Evolutionary conservation across 129 eudicot genomes (phyloP), one percentile per base, ranked within the genome.

Genomic region (Flaveria sonorensis): DNA sequence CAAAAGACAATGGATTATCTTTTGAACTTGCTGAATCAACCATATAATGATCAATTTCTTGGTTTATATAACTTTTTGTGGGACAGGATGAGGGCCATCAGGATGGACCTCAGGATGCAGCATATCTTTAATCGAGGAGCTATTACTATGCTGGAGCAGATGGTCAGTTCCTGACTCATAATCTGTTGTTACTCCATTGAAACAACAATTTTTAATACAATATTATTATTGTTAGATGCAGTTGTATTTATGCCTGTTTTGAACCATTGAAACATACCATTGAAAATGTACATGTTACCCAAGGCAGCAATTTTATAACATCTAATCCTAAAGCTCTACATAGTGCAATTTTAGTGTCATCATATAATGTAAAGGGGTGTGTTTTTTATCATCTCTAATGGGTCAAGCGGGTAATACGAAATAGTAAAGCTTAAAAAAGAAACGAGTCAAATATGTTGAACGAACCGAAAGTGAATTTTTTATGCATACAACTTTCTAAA

Each of bases 41-140:
- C 90, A 40, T 94, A 94, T 74, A 87, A 85, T 85, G 99, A 86
- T 32, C 87, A 74, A 30, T 89, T 94, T 79, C 97, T 94, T 70
- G 85, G 96, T 77, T 85, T 91, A 79, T 91, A 94, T 76, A 94
- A 94, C 84, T 94, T 94, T 81, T 83, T 91, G 76, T 94, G 99
- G 99, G 99, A 94, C 84, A 80, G 99, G 77, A 94, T 91, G 97
- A 80, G 99, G 79, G 99, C 99, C n/a, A 79, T 94, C 60, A 90
- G 99, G 69, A 94, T 94, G 97, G 99, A 94, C 71, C 84, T 91
- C 71, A 94, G 99, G 85, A 94, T 94, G 99, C 99, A 94, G 68
- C 99, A 94, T 80, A 91, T 94, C 13, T 91, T 94, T 72, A 85
- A 89, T 73, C 72, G 78, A 53, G 89, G 81, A 62, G 96, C 99